Conservation (phyloP, 176 grass and related monocot species). For the Oryza longistaminata region DNA sequence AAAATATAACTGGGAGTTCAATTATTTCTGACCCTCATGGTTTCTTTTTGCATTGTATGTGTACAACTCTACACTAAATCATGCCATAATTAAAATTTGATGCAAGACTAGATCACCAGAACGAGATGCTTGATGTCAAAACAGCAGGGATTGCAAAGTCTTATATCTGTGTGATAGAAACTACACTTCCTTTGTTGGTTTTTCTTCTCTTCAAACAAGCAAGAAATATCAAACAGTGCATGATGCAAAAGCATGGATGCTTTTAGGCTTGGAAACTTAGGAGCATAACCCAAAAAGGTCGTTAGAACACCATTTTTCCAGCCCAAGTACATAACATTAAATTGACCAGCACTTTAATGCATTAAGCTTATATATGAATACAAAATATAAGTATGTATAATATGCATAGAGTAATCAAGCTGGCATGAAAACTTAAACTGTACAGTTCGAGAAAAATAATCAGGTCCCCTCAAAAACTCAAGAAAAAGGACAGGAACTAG, state of each 20-base stretch:
- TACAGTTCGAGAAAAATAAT: neutral
- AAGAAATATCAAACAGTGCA: neutral
- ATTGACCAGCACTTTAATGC: neutral
- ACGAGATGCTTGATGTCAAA: neutral
- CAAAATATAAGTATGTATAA: neutral
- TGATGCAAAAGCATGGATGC: neutral
- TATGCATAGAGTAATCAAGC: neutral
- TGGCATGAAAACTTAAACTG: neutral
- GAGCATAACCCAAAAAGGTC: neutral
- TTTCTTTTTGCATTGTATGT: neutral
- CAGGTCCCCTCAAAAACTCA: too few relatives aligned
- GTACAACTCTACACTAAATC: neutral
- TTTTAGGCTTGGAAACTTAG: conserved; percentile 19
- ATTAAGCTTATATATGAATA: neutral
- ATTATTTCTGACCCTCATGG: neutral
- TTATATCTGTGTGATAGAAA: neutral
- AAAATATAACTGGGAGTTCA: neutral
- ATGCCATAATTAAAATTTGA: neutral
- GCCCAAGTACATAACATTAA: neutral
- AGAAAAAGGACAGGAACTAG: neutral
- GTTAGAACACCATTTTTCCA: neutral
- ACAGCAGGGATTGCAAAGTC: neutral
- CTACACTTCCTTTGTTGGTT: neutral
- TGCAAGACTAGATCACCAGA: neutral
- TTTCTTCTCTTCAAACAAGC: neutral